A percentile compares a stretch with the other conserved stretches of the same genome.
These are phyloP conservation scores for Diaporthe helianthi DNA, from an alignment of 2,329 filamentous ascomycete species.

Conservation along the genomic window DNA sequence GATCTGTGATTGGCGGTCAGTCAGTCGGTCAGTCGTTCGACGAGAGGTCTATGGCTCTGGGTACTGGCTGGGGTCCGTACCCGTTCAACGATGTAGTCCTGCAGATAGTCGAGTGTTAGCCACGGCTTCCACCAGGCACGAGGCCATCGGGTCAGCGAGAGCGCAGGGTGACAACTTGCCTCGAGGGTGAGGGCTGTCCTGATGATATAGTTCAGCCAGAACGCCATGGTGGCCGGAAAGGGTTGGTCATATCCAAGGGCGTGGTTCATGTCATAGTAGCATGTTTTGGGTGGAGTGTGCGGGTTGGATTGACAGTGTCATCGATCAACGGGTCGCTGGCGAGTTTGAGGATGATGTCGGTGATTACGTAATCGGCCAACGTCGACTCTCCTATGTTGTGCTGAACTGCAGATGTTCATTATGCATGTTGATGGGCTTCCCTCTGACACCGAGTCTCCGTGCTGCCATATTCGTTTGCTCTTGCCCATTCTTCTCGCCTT, in stretches of 20 bases:
- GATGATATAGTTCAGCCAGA: constrained; percentile 27
- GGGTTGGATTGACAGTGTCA: too few relatives aligned
- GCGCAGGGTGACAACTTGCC: constrained; percentile 2
- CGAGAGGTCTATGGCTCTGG: neutral
- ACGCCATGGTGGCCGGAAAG: neutral
- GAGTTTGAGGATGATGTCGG: constrained; percentile 15
- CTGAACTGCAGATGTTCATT: too few relatives aligned
- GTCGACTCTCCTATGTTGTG: accelerated
- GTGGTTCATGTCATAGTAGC: neutral
- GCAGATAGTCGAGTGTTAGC: neutral
- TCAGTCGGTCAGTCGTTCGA: neutral
- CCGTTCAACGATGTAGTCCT: constrained; percentile 38
- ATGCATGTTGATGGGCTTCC: neutral
- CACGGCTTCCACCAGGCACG: neutral
- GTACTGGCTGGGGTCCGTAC: constrained; percentile 18
- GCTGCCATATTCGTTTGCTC: neutral
- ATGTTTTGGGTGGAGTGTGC: neutral
- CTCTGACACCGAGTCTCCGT: neutral
- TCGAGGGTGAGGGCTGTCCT: constrained; percentile 14
- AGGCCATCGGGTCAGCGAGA: too few relatives aligned
- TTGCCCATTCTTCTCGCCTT: neutral
- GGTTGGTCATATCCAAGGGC: neutral
- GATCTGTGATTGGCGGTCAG: constrained; percentile 46
- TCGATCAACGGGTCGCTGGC: too few relatives aligned
- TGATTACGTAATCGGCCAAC: constrained; percentile 22